These are phyloP conservation scores for Colletotrichum lupini DNA, from an alignment of 2,329 filamentous ascomycete genomes.

Conservation along the genomic window DNA sequence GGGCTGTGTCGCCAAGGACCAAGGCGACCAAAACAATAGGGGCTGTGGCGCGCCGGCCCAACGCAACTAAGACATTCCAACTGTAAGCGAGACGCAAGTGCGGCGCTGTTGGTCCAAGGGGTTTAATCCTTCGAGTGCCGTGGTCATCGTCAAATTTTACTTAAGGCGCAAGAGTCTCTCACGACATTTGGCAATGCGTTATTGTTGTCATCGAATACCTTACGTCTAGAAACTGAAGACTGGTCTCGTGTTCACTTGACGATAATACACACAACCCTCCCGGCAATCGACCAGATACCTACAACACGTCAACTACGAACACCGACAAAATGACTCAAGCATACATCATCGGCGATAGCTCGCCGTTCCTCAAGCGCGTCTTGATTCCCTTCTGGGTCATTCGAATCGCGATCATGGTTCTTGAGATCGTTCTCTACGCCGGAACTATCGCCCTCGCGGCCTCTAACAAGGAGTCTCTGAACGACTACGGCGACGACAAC, in stretches of 20 bases:
- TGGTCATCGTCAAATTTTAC: neutral
- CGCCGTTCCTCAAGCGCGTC: constrained; percentile 48
- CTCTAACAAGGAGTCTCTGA: constrained; percentile 35
- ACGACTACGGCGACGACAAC: constrained; percentile 1
- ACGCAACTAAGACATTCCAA: neutral
- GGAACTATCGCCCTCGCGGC: constrained; percentile 37
- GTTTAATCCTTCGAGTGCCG: neutral
- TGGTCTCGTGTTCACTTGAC: too few relatives aligned
- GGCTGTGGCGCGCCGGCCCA: constrained; percentile 12
- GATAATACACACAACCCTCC: too few relatives aligned
- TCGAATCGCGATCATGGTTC: constrained; percentile 43
- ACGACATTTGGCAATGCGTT: neutral
- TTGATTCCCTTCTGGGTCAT: constrained; percentile 48
- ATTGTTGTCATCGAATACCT: neutral
- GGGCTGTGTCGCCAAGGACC: constrained; percentile 15
- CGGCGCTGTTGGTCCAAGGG: neutral
- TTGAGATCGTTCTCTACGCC: constrained; percentile 41
- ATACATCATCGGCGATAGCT: constrained; percentile 43
- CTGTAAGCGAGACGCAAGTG: neutral
- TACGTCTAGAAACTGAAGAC: too few relatives aligned
- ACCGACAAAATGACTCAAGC: constrained; percentile 38
- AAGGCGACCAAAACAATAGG: neutral
- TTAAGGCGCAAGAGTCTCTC: neutral
- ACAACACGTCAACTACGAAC: neutral
- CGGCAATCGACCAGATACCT: too few relatives aligned